Evolutionary conservation across 208 protist genomes (phyloP).

Genomic region (Acanthamoeba triangularis): DNA sequence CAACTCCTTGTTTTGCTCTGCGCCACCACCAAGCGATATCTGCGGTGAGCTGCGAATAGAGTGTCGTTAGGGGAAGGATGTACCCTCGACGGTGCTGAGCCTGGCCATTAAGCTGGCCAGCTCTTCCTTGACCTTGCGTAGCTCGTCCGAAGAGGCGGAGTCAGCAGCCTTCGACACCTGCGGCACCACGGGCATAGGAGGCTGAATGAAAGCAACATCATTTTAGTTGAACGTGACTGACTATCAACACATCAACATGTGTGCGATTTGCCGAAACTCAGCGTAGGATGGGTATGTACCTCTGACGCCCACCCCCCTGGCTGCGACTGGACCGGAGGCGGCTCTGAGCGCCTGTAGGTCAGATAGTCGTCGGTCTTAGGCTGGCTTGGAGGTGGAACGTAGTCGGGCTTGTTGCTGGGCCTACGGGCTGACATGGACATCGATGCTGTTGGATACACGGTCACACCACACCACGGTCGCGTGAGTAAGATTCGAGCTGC

Average conservation of each 20-base stretch:
- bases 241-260: too few relatives aligned
- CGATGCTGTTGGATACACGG: too few relatives aligned
- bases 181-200: neutral
- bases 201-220: neutral
- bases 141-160: neutral
- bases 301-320: too few relatives aligned
- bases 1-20: conserved; percentile 20
- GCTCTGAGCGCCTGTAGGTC: neutral
- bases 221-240: too few relatives aligned
- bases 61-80: neutral
- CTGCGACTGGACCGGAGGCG: neutral
- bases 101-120: conserved; percentile 8
- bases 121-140: conserved; percentile 57
- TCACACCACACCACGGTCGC: too few relatives aligned
- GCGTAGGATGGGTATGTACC: too few relatives aligned
- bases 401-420: conserved; percentile 19
- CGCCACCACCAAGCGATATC: too few relatives aligned
- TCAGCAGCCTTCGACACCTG: neutral
- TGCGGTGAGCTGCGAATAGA: neutral
- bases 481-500: too few relatives aligned
- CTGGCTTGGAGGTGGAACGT: neutral
- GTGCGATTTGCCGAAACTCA: too few relatives aligned
- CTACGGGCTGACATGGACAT: neutral
- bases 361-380: conserved; percentile 63
- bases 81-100: neutral